A percentile compares a stretch with the other conserved stretches of the same genome.
These are phyloP conservation scores for Yamadazyma olivae DNA, from an alignment of 805 yeast species.

Conservation along the genomic window DNA sequence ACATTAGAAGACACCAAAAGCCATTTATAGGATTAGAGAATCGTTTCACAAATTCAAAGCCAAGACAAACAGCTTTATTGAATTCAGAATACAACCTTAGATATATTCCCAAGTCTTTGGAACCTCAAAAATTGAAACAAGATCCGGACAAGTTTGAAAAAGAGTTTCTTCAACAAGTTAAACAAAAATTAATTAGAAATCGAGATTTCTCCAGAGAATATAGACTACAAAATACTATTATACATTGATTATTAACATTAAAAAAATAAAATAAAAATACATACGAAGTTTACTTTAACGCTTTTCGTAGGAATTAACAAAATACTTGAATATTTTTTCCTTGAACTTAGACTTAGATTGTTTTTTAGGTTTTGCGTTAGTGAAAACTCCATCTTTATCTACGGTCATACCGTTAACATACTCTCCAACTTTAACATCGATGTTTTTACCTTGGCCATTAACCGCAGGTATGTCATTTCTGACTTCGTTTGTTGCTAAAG, in stretches of 20 bases:
- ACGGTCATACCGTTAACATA: not conserved
- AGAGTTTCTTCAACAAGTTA: not conserved
- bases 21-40: too few relatives aligned
- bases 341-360: slow-evolving; percentile 18
- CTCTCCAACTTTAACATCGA: not conserved
- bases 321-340: slow-evolving; percentile 26
- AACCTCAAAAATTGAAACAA: too few relatives aligned
- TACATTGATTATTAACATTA: not conserved
- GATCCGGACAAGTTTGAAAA: slow-evolving; percentile 1
- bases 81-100: too few relatives aligned
- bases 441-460: not conserved
- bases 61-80: too few relatives aligned
- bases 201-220: not conserved
- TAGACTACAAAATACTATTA: not conserved
- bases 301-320: slow-evolving; percentile 27
- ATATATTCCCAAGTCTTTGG: too few relatives aligned
- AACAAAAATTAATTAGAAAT: not conserved
- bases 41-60: too few relatives aligned
- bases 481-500: slow-evolving; percentile 6
- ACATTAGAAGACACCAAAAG: too few relatives aligned
- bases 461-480: not conserved
- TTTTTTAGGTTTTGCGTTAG: slow-evolving; percentile 7
- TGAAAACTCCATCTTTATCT: slow-evolving; percentile 2
- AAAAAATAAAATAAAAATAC: slow-evolving; percentile 1
- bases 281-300: too few relatives aligned